These are phyloP conservation scores for Syzygium aqueum DNA, from an alignment of 345 rosid genomes.

Conservation along the genomic window DNA sequence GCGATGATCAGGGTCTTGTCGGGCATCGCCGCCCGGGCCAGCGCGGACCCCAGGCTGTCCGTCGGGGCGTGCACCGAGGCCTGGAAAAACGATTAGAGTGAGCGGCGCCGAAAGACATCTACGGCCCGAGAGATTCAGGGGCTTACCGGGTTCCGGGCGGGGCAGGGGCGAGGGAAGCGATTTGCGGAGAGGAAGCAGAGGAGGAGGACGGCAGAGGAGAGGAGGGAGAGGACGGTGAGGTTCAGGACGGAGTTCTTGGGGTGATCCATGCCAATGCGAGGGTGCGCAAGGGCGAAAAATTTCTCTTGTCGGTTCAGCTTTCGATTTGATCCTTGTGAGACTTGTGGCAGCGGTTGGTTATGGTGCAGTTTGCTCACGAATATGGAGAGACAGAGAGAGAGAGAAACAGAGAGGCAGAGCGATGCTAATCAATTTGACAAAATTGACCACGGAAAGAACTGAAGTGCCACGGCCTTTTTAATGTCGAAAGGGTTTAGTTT, in stretches of 20 bases:
- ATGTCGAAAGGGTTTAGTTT: not conserved
- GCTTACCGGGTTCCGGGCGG: not conserved
- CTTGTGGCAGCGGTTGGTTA: not conserved
- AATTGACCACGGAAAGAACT: not conserved
- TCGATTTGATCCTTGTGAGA: not conserved
- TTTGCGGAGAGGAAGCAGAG: conserved; percentile 4
- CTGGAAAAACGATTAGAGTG: not conserved
- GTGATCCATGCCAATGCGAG: conserved; percentile 8
- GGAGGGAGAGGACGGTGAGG: conserved; percentile 10
- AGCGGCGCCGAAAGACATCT: not conserved
- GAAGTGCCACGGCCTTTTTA: not conserved
- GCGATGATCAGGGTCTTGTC: conserved; percentile 59
- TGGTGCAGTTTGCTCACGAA: not conserved
- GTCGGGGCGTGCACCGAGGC: not conserved
- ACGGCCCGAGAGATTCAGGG: not conserved
- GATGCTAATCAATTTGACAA: not conserved
- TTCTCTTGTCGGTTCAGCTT: not conserved
- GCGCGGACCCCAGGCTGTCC: conserved; percentile 39
- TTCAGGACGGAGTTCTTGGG: conserved; percentile 4
- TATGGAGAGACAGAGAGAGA: not conserved
- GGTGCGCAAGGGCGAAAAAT: not conserved
- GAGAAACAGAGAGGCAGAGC: not conserved
- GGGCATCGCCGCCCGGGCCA: conserved; percentile 38
- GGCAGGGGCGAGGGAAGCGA: not conserved
- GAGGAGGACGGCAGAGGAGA: conserved; percentile 27